Evolutionary conservation across 2,329 filamentous ascomycete genomes (phyloP).

Genomic region (Akanthomyces lecanii): DNA sequence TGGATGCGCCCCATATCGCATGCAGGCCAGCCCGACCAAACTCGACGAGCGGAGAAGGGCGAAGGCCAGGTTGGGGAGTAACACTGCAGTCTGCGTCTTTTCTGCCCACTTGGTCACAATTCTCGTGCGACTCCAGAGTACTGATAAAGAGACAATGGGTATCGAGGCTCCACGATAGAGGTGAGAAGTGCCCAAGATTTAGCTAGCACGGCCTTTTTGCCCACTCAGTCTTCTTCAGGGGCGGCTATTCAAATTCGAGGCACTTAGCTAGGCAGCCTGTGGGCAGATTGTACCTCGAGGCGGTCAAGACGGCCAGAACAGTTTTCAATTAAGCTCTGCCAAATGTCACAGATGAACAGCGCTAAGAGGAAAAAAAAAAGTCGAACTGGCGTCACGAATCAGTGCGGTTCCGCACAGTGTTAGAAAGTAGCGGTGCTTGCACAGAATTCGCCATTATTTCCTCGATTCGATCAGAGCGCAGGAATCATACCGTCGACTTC

Average conservation of each 20-base stretch:
- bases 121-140: neutral
- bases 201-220: neutral
- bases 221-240: neutral
- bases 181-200: neutral
- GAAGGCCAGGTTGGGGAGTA: neutral
- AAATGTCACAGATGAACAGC: neutral
- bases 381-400: neutral
- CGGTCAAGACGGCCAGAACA: conserved; percentile 3
- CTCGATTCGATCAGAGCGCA: neutral
- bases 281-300: neutral
- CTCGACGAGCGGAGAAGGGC: neutral
- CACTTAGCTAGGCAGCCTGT: neutral
- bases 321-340: neutral
- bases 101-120: neutral
- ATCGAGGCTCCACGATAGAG: conserved; percentile 3
- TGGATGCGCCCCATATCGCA: conserved; percentile 11
- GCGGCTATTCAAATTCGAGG: neutral
- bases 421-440: neutral
- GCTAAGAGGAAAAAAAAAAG: neutral
- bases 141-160: neutral
- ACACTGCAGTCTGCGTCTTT: neutral
- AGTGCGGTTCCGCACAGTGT: neutral
- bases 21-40: conserved; percentile 9
- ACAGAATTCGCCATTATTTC: neutral
- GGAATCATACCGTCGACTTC: neutral